These are phyloP conservation scores for Venturia effusa DNA, from an alignment of 2,329 filamentous ascomycete species.

Conservation along the genomic window DNA sequence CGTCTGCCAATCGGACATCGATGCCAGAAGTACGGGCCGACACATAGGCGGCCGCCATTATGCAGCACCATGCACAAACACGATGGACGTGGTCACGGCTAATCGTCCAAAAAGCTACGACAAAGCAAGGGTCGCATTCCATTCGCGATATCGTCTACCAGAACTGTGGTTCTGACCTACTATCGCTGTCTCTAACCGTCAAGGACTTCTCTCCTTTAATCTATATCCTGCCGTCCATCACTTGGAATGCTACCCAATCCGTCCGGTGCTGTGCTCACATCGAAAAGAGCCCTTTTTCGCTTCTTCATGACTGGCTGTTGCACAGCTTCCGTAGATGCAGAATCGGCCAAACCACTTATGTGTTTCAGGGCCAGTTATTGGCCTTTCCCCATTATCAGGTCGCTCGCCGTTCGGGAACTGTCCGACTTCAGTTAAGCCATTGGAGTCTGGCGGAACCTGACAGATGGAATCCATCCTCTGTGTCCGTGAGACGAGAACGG, in stretches of 20 bases:
- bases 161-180: background rate
- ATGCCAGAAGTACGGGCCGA: background rate
- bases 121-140: conserved; percentile 1
- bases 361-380: background rate
- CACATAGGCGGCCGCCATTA: background rate
- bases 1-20: background rate
- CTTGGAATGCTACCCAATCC: conserved; percentile 6
- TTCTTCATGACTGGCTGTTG: background rate
- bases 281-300: background rate
- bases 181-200: background rate
- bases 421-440: background rate
- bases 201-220: conserved; percentile 1
- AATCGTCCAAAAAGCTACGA: background rate
- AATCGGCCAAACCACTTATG: conserved; percentile 6
- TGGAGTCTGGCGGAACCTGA: background rate
- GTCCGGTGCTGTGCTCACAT: conserved; percentile 3
- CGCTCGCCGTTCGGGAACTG: conserved; percentile 1
- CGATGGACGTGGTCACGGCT: background rate
- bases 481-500: conserved; percentile 6
- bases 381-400: background rate
- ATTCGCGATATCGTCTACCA: background rate
- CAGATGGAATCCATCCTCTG: background rate
- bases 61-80: conserved; percentile 3
- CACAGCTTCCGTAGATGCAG: conserved; percentile 9
- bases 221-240: conserved; percentile 4